Base-by-base conservation (phyloP, 148 eudicot species). In the Chenopodium album region DNA sequence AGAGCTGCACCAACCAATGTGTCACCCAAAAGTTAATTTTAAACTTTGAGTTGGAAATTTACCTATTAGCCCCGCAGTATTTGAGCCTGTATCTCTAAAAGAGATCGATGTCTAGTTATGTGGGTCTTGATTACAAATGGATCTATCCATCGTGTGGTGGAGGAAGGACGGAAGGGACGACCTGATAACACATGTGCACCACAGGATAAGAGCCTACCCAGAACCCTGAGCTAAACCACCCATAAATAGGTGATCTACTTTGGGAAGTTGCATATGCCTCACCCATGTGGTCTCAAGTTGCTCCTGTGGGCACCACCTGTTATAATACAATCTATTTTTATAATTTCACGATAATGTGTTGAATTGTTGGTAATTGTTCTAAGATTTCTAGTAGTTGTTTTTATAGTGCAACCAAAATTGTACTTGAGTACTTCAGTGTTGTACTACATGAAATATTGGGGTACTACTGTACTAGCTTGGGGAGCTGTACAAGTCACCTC, bases 131-230 rank as follows among this genome's bases (percentile, higher is more conserved):
- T 34, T 34, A 34, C 37, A 3, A 5, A 34, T 34, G 37, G 5
- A 34, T 64, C 16, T 9, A 5, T 29, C 81, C 87, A 85, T 85
- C 82, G 31, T 69, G 52, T 29, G 68, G 85, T 82, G 92, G 87
- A 82, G 29, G 82, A 77, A 83, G 85, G 73, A 85, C 87, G 16
- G 82, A 90, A 90, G 93, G 92, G 95, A 91, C 87, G 93, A 92
- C 95, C 93, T 90, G 92, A 92, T 93, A 92, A 90, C 94, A 90
- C 91, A 89, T 84, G 70, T 41, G 44, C 44, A 41, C 44, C 44
- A 41, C 44, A 41, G 44, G 8, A 41, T 41, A 4, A 8, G 7
- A 41, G 7, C 44, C 44, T 6, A 37, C 78, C 72, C 37, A 26
- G 47, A 72, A 22, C 76, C 20, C 76, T 3, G 60, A 48, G 23